Conservation (phyloP, 1,284 basidiomycete genomes). For the Ceratobasidium sp. region DNA sequence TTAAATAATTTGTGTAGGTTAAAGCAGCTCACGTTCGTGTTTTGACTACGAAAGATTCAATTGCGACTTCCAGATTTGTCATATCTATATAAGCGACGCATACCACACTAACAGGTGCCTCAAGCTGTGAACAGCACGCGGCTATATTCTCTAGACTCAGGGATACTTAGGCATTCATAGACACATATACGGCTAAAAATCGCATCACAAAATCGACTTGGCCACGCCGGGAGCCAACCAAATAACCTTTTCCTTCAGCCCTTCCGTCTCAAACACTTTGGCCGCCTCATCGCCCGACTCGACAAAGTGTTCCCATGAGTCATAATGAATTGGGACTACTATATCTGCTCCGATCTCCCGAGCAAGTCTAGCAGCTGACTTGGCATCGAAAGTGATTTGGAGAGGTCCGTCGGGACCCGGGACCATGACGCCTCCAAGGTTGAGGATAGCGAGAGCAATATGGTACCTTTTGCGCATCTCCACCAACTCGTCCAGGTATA, state of each 20-base stretch:
- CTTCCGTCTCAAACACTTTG: slow-evolving; percentile 16
- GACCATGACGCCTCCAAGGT: slow-evolving; percentile 14
- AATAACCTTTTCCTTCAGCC: slow-evolving; percentile 12
- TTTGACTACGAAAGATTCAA: no score
- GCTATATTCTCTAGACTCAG: no score
- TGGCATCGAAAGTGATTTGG: slow-evolving; percentile 20
- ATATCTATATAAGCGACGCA: no score
- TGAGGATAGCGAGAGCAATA: slow-evolving; percentile 28
- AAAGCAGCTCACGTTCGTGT: no score
- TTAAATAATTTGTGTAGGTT: no score
- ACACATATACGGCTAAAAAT: no score
- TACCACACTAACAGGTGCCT: no score
- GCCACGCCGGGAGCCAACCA: slow-evolving; percentile 12
- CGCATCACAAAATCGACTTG: background rate
- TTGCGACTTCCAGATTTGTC: no score
- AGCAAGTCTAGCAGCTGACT: slow-evolving; percentile 7
- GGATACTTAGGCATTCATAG: no score
- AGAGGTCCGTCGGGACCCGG: background rate
- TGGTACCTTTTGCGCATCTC: slow-evolving; percentile 33
- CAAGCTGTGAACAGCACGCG: no score
- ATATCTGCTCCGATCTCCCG: slow-evolving; percentile 11
- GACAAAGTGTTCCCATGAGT: slow-evolving; percentile 15
- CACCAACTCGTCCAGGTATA: slow-evolving; percentile 34
- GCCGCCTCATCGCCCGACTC: background rate
- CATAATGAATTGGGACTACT: slow-evolving; percentile 20